Percentiles rank a stretch among this genome's conserved stretches.
Conservation (phyloP, 2,329 filamentous ascomycete genomes). For the Neonectria magnoliae region DNA sequence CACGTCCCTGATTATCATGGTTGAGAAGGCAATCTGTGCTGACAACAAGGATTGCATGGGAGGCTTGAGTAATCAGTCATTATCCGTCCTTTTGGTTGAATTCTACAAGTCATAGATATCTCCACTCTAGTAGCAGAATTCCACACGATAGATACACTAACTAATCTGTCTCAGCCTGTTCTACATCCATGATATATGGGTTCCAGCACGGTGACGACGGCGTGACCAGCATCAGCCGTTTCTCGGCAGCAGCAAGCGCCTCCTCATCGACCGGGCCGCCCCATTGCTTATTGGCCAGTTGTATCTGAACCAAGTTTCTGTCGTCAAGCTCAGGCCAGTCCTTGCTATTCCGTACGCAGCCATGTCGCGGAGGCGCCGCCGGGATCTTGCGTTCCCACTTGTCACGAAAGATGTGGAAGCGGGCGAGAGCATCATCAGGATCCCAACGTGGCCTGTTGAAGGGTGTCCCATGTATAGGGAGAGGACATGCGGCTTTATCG, state of each 20-base stretch:
- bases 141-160: not conserved
- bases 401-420: constrained; percentile 70
- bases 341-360: not conserved
- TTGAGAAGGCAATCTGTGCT: not conserved
- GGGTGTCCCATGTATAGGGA: constrained; percentile 6
- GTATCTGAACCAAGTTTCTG: constrained; percentile 56
- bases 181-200: not conserved
- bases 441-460: constrained; percentile 9
- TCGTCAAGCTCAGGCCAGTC: constrained; percentile 64
- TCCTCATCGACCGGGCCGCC: constrained; percentile 9
- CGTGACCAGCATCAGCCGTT: not conserved
- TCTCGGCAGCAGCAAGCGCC: not conserved
- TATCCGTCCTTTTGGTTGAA: not conserved
- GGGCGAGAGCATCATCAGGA: not conserved
- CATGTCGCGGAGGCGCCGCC: constrained; percentile 64
- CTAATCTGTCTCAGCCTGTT: not conserved
- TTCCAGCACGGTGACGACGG: constrained; percentile 1
- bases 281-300: constrained; percentile 22
- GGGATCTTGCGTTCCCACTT: constrained; percentile 74
- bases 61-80: not conserved
- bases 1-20: not conserved
- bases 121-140: not conserved
- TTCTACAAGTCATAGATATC: not conserved
- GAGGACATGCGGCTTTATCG: not conserved
- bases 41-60: not conserved